These are phyloP conservation scores for Lachnellula cervina DNA, from an alignment of 2,329 filamentous ascomycete genomes.

Conservation along the genomic window DNA sequence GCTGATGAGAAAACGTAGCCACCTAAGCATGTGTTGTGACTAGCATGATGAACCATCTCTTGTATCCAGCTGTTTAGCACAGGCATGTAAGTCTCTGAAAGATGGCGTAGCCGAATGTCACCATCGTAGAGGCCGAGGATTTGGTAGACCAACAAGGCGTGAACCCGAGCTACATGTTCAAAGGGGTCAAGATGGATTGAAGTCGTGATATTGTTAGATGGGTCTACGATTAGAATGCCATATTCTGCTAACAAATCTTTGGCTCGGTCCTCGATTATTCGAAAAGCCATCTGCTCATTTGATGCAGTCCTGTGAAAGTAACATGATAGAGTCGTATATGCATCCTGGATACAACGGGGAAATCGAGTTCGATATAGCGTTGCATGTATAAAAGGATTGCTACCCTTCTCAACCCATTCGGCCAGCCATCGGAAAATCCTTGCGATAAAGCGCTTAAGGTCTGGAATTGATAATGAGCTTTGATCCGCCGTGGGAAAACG, in stretches of 20 bases:
- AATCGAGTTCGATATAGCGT: slow-evolving; percentile 25
- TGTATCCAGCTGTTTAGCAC: slow-evolving; percentile 22
- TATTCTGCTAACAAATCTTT: slow-evolving; percentile 11
- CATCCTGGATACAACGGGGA: slow-evolving; percentile 27
- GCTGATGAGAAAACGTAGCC: too few relatives aligned
- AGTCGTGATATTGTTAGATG: not conserved
- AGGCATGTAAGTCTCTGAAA: slow-evolving; percentile 21
- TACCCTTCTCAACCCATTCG: slow-evolving; percentile 25
- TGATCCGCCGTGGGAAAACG: not conserved
- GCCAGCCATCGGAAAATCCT: slow-evolving; percentile 19
- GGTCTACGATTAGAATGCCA: not conserved
- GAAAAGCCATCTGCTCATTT: slow-evolving; percentile 25
- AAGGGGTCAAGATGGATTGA: slow-evolving; percentile 3
- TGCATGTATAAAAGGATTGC: slow-evolving; percentile 29
- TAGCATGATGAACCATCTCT: slow-evolving; percentile 6
- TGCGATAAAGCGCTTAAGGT: slow-evolving; percentile 28
- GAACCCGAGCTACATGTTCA: slow-evolving; percentile 14
- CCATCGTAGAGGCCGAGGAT: slow-evolving; percentile 28
- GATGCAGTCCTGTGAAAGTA: slow-evolving; percentile 26
- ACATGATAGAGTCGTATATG: slow-evolving; percentile 25
- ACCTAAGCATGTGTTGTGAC: not conserved
- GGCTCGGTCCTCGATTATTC: slow-evolving; percentile 23
- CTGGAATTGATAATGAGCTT: not conserved
- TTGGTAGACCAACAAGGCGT: slow-evolving; percentile 26
- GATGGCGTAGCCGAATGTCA: slow-evolving; percentile 24